phyloP scores from a whole-genome alignment of 2,329 filamentous ascomycete species.

The Calycina herbarum region DNA sequence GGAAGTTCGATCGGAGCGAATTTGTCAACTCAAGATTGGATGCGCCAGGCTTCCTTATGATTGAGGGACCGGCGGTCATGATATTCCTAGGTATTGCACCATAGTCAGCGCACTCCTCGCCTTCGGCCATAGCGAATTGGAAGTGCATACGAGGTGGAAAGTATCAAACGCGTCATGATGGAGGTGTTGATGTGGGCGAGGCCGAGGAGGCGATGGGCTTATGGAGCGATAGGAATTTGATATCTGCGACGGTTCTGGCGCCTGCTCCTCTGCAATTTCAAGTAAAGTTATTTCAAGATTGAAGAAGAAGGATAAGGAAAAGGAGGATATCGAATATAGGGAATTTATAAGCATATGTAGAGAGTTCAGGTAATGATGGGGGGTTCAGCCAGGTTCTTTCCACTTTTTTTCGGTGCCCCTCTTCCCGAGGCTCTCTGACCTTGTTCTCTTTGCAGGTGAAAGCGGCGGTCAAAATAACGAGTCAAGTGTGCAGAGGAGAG shows the following conservation, averaged over 20 bases:
- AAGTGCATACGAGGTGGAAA: constrained; percentile 76
- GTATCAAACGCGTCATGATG: constrained; percentile 72
- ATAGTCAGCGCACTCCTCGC: constrained; percentile 18
- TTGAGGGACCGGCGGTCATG: constrained; percentile 77
- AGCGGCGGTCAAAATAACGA: not conserved
- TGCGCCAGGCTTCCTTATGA: constrained; percentile 75
- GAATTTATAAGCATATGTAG: constrained; percentile 5
- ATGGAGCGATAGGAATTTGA: not conserved
- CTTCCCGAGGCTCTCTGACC: not conserved
- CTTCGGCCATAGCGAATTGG: constrained; percentile 16
- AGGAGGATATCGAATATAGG: constrained; percentile 5
- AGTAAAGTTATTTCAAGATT: not conserved
- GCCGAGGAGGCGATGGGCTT: not conserved
- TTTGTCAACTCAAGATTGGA: constrained; percentile 93
- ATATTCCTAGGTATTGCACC: constrained; percentile 33
- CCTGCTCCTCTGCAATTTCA: not conserved
- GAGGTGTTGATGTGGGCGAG: constrained; percentile 2
- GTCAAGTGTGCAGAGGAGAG: not conserved
- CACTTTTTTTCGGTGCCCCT: not conserved
- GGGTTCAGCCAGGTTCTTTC: not conserved
- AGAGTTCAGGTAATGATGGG: not conserved
- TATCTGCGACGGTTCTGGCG: not conserved
- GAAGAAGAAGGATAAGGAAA: not conserved
- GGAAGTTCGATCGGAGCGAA: constrained; percentile 81
- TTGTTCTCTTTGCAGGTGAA: not conserved